phyloP scores from a whole-genome alignment of 2,329 filamentous ascomycete species.

The Parastagonospora avenae region DNA sequence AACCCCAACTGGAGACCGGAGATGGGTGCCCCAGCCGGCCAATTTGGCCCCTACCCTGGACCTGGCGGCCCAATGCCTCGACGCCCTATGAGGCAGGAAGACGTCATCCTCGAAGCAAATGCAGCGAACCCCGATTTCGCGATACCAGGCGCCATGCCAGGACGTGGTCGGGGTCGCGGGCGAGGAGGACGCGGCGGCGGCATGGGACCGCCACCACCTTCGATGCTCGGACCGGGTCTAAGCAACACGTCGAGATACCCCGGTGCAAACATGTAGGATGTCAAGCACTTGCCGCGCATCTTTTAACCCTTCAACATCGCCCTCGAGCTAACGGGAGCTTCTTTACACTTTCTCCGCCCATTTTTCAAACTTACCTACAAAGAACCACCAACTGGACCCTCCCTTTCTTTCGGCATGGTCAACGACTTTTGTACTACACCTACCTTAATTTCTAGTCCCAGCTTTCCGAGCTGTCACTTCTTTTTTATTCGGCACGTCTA shows the following conservation, averaged over 20 bases:
- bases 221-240: constrained; percentile 30
- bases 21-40: constrained; percentile 47
- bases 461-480: background rate
- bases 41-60: constrained; percentile 42
- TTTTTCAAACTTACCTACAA: no score
- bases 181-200: constrained; percentile 36
- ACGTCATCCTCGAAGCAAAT: constrained; percentile 69
- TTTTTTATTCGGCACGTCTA: background rate
- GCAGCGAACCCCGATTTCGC: constrained; percentile 83
- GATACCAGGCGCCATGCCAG: constrained; percentile 58
- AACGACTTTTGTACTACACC: background rate
- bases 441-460: background rate
- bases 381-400: background rate
- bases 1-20: constrained; percentile 82
- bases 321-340: no score
- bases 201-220: constrained; percentile 28
- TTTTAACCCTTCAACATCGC: no score
- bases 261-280: constrained; percentile 36
- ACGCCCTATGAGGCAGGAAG: constrained; percentile 60
- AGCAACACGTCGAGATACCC: constrained; percentile 42
- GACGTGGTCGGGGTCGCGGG: constrained; percentile 37
- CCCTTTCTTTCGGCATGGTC: background rate
- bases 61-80: constrained; percentile 31
- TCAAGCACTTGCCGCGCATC: background rate
- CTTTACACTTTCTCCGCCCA: no score